Conservation (phyloP, 1,284 basidiomycete genomes). For the Tylopilus orsonianus region DNA sequence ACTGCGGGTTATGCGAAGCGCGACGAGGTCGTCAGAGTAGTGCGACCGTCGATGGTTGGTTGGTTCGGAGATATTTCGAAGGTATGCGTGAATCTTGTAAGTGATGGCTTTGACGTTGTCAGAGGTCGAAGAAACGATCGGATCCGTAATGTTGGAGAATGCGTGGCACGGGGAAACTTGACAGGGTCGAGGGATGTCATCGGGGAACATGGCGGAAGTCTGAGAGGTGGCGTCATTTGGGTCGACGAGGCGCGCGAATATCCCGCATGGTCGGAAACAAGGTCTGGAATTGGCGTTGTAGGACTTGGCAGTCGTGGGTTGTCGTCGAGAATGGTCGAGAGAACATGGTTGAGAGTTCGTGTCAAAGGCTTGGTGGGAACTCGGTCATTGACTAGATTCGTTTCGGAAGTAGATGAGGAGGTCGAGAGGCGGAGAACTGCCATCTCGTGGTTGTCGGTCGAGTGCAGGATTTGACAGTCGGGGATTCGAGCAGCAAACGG, state of each 20-base stretch:
- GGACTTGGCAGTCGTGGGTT: too few species aligned
- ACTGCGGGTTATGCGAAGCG: background rate
- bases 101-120: background rate
- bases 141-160: background rate
- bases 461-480: background rate
- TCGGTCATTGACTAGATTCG: background rate
- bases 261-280: background rate
- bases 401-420: background rate
- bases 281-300: background rate
- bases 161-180: background rate
- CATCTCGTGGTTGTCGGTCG: background rate
- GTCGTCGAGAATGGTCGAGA: background rate
- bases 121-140: background rate
- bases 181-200: constrained; percentile 1
- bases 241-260: background rate
- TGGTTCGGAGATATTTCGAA: background rate
- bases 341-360: background rate
- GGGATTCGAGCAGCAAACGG: background rate
- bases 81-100: background rate
- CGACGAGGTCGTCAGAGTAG: background rate
- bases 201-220: background rate
- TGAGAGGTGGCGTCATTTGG: background rate
- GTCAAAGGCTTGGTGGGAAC: too few species aligned
- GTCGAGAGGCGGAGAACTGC: background rate
- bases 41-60: constrained; percentile 1